A percentile compares a stretch with the other conserved stretches of the same genome.
phyloP scores from a whole-genome alignment of 805 yeast species.

The Jamesozyma hellenica region DNA sequence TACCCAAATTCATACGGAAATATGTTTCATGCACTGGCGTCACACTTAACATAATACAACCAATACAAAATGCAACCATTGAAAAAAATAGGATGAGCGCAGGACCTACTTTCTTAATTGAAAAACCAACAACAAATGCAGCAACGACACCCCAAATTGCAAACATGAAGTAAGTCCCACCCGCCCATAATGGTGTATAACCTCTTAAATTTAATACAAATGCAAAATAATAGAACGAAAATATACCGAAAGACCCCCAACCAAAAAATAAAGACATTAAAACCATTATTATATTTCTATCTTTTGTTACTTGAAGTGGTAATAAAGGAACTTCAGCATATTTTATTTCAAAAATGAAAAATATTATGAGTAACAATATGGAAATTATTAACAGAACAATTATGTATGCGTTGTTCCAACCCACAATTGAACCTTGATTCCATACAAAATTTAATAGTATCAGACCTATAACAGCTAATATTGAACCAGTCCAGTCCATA shows the following conservation, averaged over 20 bases:
- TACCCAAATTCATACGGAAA: slow-evolving; percentile 49
- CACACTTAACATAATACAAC: slow-evolving; percentile 42
- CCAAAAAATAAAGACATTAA: slow-evolving; percentile 47
- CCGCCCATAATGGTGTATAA: slow-evolving; percentile 37
- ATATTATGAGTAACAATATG: slow-evolving; percentile 32
- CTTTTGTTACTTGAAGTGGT: slow-evolving; percentile 40
- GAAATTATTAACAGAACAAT: slow-evolving; percentile 48
- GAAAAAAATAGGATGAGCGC: slow-evolving; percentile 42
- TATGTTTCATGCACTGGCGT: slow-evolving; percentile 52
- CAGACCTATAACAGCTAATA: slow-evolving; percentile 48
- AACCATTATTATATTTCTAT: slow-evolving; percentile 36
- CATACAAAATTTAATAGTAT: slow-evolving; percentile 57
- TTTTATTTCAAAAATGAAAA: slow-evolving; percentile 40
- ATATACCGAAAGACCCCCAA: slow-evolving; percentile 72
- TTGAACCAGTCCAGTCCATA: slow-evolving; percentile 47
- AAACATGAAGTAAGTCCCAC: slow-evolving; percentile 38
- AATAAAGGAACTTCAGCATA: slow-evolving; percentile 42
- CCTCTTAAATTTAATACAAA: slow-evolving; percentile 42
- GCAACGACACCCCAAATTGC: slow-evolving; percentile 48
- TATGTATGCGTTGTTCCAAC: slow-evolving; percentile 55
- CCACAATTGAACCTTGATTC: slow-evolving; percentile 67
- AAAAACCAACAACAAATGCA: slow-evolving; percentile 40
- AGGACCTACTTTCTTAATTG: slow-evolving; percentile 40
- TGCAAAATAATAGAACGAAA: slow-evolving; percentile 55
- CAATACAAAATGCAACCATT: slow-evolving; percentile 45